Conservation (phyloP, 768 basidiomycete species). For the Cyathus striatus region DNA sequence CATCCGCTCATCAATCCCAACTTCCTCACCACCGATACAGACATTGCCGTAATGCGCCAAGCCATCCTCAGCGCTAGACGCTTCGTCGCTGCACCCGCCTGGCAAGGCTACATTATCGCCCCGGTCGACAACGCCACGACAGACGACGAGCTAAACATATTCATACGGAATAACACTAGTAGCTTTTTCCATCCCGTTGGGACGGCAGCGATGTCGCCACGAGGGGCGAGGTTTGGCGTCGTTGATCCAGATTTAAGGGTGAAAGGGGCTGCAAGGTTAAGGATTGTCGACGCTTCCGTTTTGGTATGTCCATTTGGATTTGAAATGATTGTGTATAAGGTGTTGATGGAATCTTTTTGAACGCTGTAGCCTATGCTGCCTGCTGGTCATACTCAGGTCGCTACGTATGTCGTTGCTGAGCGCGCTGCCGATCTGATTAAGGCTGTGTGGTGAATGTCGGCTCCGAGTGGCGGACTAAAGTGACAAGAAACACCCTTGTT, state of each 20-base stretch:
- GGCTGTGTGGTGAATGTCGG: background rate
- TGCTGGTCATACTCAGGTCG: conserved; percentile 17
- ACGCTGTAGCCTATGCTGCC: conserved; percentile 16
- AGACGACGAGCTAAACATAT: conserved; percentile 22
- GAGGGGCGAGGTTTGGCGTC: conserved; percentile 21
- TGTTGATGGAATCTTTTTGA: background rate
- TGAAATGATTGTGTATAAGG: background rate
- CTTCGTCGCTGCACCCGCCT: conserved; percentile 14
- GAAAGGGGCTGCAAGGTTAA: conserved; percentile 27
- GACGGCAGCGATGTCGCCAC: conserved; percentile 26
- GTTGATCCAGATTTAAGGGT: conserved; percentile 32
- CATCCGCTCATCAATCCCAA: conserved; percentile 36
- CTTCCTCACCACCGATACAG: conserved; percentile 14
- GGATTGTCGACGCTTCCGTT: conserved; percentile 34
- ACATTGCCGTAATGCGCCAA: conserved; percentile 14
- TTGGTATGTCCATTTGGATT: background rate
- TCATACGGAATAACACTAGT: conserved; percentile 15
- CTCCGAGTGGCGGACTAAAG: no score
- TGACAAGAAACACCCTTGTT: no score
- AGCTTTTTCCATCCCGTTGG: conserved; percentile 28
- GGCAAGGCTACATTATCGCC: conserved; percentile 8
- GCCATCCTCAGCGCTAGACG: conserved; percentile 9
- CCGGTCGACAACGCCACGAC: conserved; percentile 1
- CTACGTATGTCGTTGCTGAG: conserved; percentile 21
- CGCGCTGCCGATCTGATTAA: conserved; percentile 23